Conservation (phyloP, 1,139 yeast species). For the Nakaseomyces nivariensis region DNA sequence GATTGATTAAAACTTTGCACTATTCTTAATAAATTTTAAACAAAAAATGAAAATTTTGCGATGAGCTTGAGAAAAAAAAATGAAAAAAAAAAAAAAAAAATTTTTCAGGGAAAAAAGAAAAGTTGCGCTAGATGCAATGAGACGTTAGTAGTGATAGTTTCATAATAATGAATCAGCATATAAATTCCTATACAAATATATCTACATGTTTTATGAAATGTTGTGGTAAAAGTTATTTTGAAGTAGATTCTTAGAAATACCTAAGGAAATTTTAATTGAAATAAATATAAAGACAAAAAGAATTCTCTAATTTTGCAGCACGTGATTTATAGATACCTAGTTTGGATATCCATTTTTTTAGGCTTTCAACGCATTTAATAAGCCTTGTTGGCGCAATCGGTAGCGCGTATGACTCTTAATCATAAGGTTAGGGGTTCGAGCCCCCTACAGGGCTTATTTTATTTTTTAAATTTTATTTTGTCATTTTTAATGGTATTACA, state of each 20-base stretch:
- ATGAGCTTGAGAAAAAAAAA: conserved; percentile 17
- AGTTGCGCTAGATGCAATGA: not conserved
- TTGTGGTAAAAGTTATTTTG: no score
- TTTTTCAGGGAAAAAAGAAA: conserved; percentile 5
- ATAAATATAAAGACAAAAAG: no score
- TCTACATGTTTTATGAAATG: no score
- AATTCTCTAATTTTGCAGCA: no score
- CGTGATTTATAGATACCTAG: not conserved
- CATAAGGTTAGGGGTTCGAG: conserved; percentile 39
- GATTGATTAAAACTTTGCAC: not conserved
- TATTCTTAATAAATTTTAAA: not conserved
- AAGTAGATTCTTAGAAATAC: no score
- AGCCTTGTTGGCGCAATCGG: conserved; percentile 41
- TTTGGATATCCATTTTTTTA: not conserved
- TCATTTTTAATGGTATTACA: not conserved
- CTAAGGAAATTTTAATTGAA: no score
- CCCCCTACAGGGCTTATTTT: conserved; percentile 36
- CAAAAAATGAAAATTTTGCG: conserved; percentile 4
- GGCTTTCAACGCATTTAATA: not conserved
- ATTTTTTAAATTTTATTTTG: conserved; percentile 3
- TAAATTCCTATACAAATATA: not conserved
- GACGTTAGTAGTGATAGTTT: not conserved
- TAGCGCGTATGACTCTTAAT: conserved; percentile 40
- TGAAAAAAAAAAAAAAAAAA: conserved; percentile 5
- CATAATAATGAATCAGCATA: not conserved